These are phyloP conservation scores for Penicillium lividum DNA, from an alignment of 495 filamentous ascomycete species.

Conservation along the genomic window DNA sequence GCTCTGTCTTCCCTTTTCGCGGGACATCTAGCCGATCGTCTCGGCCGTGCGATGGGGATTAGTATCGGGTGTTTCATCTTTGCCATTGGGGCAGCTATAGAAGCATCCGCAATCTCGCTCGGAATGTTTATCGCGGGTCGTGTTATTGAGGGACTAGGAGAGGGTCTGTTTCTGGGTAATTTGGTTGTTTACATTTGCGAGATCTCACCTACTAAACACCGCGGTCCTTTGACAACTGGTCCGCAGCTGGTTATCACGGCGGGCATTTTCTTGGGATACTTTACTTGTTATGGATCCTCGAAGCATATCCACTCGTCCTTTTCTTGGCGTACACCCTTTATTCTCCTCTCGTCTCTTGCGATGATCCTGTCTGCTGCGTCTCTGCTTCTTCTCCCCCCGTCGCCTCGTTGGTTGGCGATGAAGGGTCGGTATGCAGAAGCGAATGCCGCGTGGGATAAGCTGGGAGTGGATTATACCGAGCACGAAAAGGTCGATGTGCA, in stretches of 20 bases:
- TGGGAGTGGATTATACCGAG: conserved; percentile 52
- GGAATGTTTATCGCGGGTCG: conserved; percentile 58
- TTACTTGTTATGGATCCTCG: conserved; percentile 61
- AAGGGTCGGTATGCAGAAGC: conserved; percentile 42
- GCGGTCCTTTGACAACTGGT: conserved; percentile 55
- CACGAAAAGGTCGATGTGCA: conserved; percentile 47
- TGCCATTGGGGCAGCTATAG: conserved; percentile 52
- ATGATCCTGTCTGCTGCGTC: conserved; percentile 39
- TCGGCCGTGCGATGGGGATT: conserved; percentile 54
- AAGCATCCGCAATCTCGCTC: conserved; percentile 47
- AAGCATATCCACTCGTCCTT: conserved; percentile 48
- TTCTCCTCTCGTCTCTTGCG: conserved; percentile 45
- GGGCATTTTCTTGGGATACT: conserved; percentile 57
- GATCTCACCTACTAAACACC: conserved; percentile 53
- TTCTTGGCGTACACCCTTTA: conserved; percentile 59
- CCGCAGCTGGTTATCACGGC: conserved; percentile 57
- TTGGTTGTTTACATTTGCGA: conserved; percentile 62
- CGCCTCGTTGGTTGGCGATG: conserved; percentile 53
- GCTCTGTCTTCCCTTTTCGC: conserved; percentile 63
- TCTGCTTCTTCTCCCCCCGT: conserved; percentile 41
- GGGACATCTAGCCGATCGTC: conserved; percentile 59
- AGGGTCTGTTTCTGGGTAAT: conserved; percentile 60
- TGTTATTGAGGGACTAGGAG: conserved; percentile 55
- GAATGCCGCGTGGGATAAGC: conserved; percentile 37
- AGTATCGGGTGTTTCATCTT: conserved; percentile 56